These are phyloP conservation scores for Chlorella sp. DNA, from an alignment of 139 green algal genomes.

Conservation along the genomic window DNA sequence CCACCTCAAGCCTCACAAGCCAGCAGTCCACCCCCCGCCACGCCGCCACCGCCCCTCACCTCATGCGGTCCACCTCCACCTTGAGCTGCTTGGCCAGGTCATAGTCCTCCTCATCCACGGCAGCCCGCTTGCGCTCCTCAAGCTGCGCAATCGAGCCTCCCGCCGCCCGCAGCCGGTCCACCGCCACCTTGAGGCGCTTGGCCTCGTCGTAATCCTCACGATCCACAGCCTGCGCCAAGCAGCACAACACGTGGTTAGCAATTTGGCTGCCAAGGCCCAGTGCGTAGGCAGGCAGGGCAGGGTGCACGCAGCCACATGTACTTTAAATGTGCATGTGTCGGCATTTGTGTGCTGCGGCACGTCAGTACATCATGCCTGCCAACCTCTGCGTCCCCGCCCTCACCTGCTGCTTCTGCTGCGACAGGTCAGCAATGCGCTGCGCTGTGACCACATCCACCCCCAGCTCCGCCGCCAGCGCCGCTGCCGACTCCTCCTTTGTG, in stretches of 20 bases:
- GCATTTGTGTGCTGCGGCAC: not conserved
- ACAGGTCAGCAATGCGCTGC: conserved; percentile 66
- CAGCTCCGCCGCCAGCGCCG: conserved; percentile 23
- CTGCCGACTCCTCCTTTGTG: not conserved
- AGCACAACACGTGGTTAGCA: not conserved
- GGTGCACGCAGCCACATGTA: too few species aligned
- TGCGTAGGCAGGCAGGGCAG: too few species aligned
- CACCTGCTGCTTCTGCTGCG: conserved; percentile 66
- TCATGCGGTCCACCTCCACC: conserved; percentile 80
- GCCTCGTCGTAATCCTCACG: conserved; percentile 96
- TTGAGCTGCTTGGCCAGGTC: conserved; percentile 94
- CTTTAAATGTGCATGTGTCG: not conserved
- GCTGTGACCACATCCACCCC: conserved; percentile 59
- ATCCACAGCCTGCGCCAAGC: conserved; percentile 36
- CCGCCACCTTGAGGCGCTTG: conserved; percentile 80
- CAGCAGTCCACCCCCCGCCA: not conserved
- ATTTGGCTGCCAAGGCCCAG: too few species aligned
- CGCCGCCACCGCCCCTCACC: conserved; percentile 22
- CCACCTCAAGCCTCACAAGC: not conserved
- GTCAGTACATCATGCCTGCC: not conserved
- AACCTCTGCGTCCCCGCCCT: too few species aligned
- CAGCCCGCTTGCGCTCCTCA: conserved; percentile 59
- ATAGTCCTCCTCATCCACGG: conserved; percentile 91
- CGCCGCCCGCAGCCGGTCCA: conserved; percentile 47
- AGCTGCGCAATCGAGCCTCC: conserved; percentile 75